Base-by-base conservation (phyloP, 2,329 filamentous ascomycete species). In the Talaromyces rugulosus region DNA sequence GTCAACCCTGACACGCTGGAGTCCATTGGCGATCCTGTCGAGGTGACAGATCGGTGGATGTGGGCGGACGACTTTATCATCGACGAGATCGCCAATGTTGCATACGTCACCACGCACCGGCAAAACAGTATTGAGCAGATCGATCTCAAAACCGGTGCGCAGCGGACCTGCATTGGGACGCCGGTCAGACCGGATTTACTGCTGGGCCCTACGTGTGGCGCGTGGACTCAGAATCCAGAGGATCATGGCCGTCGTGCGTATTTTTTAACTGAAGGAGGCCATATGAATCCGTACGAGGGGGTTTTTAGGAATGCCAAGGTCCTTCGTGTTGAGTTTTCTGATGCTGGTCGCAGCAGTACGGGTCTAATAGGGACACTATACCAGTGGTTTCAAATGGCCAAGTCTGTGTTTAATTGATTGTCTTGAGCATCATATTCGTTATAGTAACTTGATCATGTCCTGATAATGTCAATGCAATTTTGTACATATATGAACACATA, bases 61-160 rank as follows among this genome's bases (percentile, higher is more conserved):
- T 56, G 53, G 53, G 53, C 28, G 18, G 53, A 56, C 23, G 53
- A 56, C 31, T 56, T 56, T 23, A 33, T 56, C 34, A 23, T 56
- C 18, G 53, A 56, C 53, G 53, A 56, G 34, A 23, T 6, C 1
- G 33, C 53, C 9, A 18, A 36, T 34, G 53, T 56, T 23, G 53
- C 53, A 5, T 56, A 56, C 27, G 53, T 56, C 18, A 34, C 53
- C 11, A 56, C 53, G 18, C 53, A 56, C 34, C 53, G 53, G 18
- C 53, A 56, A n/a, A 56, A 56, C 18, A 56, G 28, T 36, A 56
- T 56, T 23, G 53, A 56, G 33, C 30, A 27, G 18, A 56, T 56
- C 9, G 11, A 23, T 18, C 33, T 58, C 23, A 31, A 58, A 16
- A 42, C 23, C 36, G 42, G 42, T 14, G 42, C 4, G 14, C n/a